A percentile compares a stretch with the other conserved stretches of the same genome.
phyloP scores from a whole-genome alignment of 306 rosid genomes.

The Rubus parviflorus region DNA sequence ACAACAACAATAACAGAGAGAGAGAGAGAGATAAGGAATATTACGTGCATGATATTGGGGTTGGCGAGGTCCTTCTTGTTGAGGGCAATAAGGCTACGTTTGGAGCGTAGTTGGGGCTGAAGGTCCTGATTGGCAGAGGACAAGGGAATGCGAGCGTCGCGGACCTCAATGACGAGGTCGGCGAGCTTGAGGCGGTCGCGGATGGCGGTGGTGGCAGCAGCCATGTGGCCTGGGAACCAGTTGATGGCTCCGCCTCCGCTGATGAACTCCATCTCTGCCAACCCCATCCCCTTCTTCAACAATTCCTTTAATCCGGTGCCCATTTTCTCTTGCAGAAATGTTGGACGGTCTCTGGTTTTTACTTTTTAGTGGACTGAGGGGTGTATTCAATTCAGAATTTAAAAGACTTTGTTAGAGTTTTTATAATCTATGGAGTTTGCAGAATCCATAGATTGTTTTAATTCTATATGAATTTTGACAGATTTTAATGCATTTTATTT shows the following conservation, averaged over 20 bases:
- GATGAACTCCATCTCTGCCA: conserved; percentile 79
- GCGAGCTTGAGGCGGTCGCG: conserved; percentile 71
- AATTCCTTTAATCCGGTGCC: conserved; percentile 40
- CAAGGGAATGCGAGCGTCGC: conserved; percentile 81
- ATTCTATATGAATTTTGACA: no score
- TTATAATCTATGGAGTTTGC: no score
- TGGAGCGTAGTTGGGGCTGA: conserved; percentile 59
- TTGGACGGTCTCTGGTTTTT: neutral
- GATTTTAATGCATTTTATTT: no score
- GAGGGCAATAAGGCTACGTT: conserved; percentile 76
- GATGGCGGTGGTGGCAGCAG: conserved; percentile 82
- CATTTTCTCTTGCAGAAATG: neutral
- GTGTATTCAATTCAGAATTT: no score
- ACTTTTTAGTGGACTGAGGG: no score
- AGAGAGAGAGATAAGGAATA: neutral
- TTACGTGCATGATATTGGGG: conserved; percentile 82
- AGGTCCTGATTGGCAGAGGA: conserved; percentile 76
- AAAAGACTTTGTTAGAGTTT: no score
- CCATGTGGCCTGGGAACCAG: conserved; percentile 98
- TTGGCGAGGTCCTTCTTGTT: conserved; percentile 88
- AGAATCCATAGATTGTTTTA: no score
- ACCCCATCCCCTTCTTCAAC: conserved; percentile 49
- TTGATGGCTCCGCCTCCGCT: conserved; percentile 69
- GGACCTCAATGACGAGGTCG: conserved; percentile 80
- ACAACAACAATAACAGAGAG: neutral